Evolutionary conservation across 1,284 basidiomycete species (phyloP), one percentile per base, ranked within the genome.

Genomic region (Dichomitus squalens): DNA sequence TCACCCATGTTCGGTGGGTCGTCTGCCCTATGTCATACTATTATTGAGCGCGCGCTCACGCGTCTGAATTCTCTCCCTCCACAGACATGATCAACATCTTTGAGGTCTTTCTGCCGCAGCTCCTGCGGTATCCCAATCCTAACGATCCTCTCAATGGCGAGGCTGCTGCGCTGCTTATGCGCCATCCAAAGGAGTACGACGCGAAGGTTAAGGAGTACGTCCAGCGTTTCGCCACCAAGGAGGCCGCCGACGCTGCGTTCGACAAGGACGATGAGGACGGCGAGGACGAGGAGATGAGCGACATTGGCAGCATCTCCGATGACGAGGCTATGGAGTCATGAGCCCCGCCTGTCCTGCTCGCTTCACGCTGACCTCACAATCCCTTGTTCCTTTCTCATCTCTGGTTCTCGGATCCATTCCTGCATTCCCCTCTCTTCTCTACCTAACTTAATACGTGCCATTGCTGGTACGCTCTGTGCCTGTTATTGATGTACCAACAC

Each of bases 81-180:
- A 44, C 68, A 96, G 96, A 98, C 77, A 95, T 98, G 89, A 94
- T 98, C 79, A 99, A 99, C 74, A 98, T 99, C 68, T 99, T 99
- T 69, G 97, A 99, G 74, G 90, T 95, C 55, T 99, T 99, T 78
- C 83, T 99, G 27, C 97, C 96, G 2, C 97, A 99, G 74, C 85
- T 99, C 4, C 78, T 99, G 53, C 90, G 96, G 46, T 99, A 99
- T 75, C 96, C 96, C 61, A 99, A 99, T 74, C 96, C 97, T 9
- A 93, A 95, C 59, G 96, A 99, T 73, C 97, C 96, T 1, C 79
- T 99, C 53, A 99, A 99, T 66, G 96, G 96, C 18, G 96, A 99
- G 75, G 96, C 97, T 18, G 96, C 96, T 8, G 93, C 96, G 0
- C 78, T 99, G 35, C 84, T 98, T 64, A 96, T 98, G 93, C 89